Percentiles rank a stretch among this genome's conserved stretches.
phyloP scores from a whole-genome alignment of 1,284 basidiomycete species.

The Moniliella sp. region DNA sequence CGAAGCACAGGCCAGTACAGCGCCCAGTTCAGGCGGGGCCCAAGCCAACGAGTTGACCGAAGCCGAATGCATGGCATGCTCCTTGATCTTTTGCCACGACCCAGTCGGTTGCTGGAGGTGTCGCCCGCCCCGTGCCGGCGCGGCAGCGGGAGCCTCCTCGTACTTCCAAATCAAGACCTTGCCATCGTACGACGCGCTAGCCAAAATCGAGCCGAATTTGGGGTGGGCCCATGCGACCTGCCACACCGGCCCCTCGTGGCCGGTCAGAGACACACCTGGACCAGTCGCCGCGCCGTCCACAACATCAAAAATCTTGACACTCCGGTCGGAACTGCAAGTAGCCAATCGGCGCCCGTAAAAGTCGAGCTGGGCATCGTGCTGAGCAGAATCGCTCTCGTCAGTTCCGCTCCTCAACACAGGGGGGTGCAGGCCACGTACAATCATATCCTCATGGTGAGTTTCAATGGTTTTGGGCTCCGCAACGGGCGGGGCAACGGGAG shows the following conservation, averaged over 20 bases:
- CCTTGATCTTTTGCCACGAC: slow-evolving; percentile 94
- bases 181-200: slow-evolving; percentile 90
- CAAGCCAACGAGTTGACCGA: slow-evolving; percentile 88
- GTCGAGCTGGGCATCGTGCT: slow-evolving; percentile 85
- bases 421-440: slow-evolving; percentile 6
- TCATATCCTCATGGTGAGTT: slow-evolving; percentile 31
- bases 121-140: too few relatives aligned
- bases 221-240: slow-evolving; percentile 98
- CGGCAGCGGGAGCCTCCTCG: too few relatives aligned
- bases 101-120: too few relatives aligned
- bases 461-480: too few relatives aligned
- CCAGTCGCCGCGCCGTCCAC: slow-evolving; percentile 56
- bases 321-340: slow-evolving; percentile 85
- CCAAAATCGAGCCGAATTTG: slow-evolving; percentile 70
- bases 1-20: slow-evolving; percentile 88
- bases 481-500: too few relatives aligned
- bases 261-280: slow-evolving; percentile 35
- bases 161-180: slow-evolving; percentile 98
- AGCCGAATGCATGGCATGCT: slow-evolving; percentile 59
- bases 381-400: background rate
- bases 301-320: slow-evolving; percentile 83
- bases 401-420: background rate
- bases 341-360: slow-evolving; percentile 91
- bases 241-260: slow-evolving; percentile 87
- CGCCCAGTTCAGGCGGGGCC: slow-evolving; percentile 90